Percentiles rank a stretch among this genome's conserved stretches.
These are phyloP conservation scores for Monosporozyma unispora DNA, from an alignment of 805 yeast genomes.

Conservation along the genomic window DNA sequence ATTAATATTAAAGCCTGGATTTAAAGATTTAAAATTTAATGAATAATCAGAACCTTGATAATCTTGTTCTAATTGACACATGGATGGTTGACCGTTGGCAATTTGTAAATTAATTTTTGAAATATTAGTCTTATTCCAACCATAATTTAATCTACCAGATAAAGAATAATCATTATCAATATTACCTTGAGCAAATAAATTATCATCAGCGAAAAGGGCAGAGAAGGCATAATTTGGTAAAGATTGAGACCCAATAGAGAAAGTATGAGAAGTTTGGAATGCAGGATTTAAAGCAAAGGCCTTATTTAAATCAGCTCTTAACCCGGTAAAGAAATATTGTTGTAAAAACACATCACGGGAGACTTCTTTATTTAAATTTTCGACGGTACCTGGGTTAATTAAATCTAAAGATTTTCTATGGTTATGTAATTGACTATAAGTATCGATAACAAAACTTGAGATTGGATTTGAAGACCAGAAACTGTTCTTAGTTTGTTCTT, in stretches of 20 bases:
- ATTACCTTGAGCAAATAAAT: constrained; percentile 81
- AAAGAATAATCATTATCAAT: constrained; percentile 78
- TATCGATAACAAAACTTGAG: constrained; percentile 68
- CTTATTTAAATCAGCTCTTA: constrained; percentile 93
- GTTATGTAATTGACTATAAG: constrained; percentile 58
- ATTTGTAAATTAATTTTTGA: constrained; percentile 84
- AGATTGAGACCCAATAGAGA: constrained; percentile 75
- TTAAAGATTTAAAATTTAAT: constrained; percentile 79
- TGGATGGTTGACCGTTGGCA: constrained; percentile 80
- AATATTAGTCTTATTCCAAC: constrained; percentile 72
- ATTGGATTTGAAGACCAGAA: constrained; percentile 82
- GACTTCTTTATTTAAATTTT: constrained; percentile 88
- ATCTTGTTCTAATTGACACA: constrained; percentile 95
- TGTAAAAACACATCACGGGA: constrained; percentile 84
- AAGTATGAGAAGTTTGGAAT: constrained; percentile 93
- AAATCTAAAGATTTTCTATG: constrained; percentile 79
- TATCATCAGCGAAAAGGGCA: constrained; percentile 81
- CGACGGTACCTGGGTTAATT: constrained; percentile 89
- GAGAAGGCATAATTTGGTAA: constrained; percentile 88
- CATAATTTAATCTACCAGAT: constrained; percentile 83
- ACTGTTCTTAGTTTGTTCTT: constrained; percentile 38
- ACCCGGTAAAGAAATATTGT: constrained; percentile 87
- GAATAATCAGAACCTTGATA: constrained; percentile 84
- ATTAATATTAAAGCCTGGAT: constrained; percentile 60
- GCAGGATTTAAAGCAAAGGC: constrained; percentile 85